phyloP scores from a whole-genome alignment of 108 stramenopile genomes.

The Fistulifera solaris region DNA sequence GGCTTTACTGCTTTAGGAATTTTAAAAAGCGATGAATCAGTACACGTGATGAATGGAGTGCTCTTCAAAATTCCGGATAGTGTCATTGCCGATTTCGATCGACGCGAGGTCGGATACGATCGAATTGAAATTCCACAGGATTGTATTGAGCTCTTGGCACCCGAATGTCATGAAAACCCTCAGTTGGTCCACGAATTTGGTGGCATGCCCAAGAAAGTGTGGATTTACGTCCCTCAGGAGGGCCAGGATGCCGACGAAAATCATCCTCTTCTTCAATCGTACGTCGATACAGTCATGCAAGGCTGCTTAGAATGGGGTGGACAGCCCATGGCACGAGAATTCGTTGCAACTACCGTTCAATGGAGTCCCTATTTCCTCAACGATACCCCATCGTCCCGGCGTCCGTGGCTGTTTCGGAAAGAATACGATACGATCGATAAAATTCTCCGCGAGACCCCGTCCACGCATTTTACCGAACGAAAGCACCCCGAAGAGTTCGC shows the following conservation, averaged over 20 bases:
- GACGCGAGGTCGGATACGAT: conserved; percentile 55
- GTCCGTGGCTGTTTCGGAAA: conserved; percentile 62
- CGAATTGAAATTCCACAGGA: conserved; percentile 23
- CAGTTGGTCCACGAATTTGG: background rate
- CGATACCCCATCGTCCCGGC: conserved; percentile 48
- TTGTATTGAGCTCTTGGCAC: background rate
- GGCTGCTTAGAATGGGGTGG: conserved; percentile 69
- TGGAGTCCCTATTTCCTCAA: conserved; percentile 58
- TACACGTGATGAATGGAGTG: conserved; percentile 40
- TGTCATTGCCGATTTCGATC: conserved; percentile 45
- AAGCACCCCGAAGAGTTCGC: conserved; percentile 64
- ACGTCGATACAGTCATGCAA: conserved; percentile 64
- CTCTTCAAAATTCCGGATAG: conserved; percentile 33
- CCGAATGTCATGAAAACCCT: background rate
- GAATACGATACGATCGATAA: conserved; percentile 52
- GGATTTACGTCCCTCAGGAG: conserved; percentile 41
- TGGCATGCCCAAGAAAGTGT: conserved; percentile 22
- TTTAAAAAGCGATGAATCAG: background rate
- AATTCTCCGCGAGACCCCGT: conserved; percentile 29
- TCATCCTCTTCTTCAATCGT: conserved; percentile 53
- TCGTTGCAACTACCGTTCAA: conserved; percentile 41
- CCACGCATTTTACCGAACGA: conserved; percentile 43
- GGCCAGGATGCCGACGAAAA: conserved; percentile 41
- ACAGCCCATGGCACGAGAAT: conserved; percentile 42
- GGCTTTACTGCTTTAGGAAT: conserved; percentile 61